Base-by-base conservation (phyloP, 1,139 yeast genomes). In the Zhuliangozyma blackwelliae region DNA sequence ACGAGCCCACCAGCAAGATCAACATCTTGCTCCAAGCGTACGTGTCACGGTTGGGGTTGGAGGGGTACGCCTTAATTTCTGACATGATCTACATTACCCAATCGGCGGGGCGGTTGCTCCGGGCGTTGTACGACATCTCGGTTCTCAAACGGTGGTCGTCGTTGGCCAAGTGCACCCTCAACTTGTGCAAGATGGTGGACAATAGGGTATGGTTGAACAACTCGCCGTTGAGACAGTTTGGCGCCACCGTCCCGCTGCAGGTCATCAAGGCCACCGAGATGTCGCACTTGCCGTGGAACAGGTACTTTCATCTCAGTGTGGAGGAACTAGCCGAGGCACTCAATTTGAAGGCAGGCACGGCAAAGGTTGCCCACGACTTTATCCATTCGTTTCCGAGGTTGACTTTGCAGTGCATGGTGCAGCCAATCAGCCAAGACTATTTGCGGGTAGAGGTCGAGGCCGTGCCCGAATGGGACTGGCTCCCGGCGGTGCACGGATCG, bases 51-150 rank as follows among this genome's bases (percentile, higher is more conserved):
- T 63, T 90, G 29, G 64, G 70, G 9, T 65, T 94, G 11, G 95
- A 85, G 2, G 98, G 97, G 1, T 87, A 87, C 65, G 97, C 97
- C 0, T 63, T 94, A 41, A 79, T 84, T 72, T 81, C 97, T 0
- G 99, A 94, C 63, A 89, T 90, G 97, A 74, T 87, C 4, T 92
- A 87, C 52, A 78, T 94, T 29, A 86, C 94, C 0, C 98, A 92
- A 56, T 87, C 95, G 28, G 97, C 97, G 1, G 95, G 95, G 6
- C 75, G 99, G 54, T 61, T 94, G 30, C 66, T 90, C 37, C 65
- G 97, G 37, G 97, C 98, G 0, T 75, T 94, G 46, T 82, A 76
- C 54, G 97, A 92, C 53, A 77, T 92, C 21, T 75, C 88, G 8
- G 50, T 87, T 33, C 68, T 73, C 36, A 85, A 81, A 48, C 75